These are phyloP conservation scores for Falciphora oryzae DNA, from an alignment of 2,329 filamentous ascomycete genomes.

Conservation along the genomic window DNA sequence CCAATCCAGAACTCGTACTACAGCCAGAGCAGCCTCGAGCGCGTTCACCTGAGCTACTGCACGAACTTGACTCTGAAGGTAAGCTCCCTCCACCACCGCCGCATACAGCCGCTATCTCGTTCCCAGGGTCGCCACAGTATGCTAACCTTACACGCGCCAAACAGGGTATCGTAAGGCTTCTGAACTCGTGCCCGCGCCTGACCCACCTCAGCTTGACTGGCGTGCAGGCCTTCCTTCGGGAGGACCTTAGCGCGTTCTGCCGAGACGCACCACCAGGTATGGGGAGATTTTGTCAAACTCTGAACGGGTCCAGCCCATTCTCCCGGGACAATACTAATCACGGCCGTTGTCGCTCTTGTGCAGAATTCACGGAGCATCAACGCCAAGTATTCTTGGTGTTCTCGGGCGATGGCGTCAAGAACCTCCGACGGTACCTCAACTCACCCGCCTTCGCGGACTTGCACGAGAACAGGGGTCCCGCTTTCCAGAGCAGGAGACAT, in stretches of 20 bases:
- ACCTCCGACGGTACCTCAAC: slow-evolving; percentile 75
- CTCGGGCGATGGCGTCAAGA: slow-evolving; percentile 75
- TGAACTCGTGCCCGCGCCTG: slow-evolving; percentile 86
- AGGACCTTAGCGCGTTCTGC: slow-evolving; percentile 81
- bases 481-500: slow-evolving; percentile 14
- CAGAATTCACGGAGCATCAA: slow-evolving; percentile 93
- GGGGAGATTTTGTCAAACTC: slow-evolving; percentile 15
- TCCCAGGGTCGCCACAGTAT: background rate
- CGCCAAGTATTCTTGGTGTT: slow-evolving; percentile 97
- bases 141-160: background rate
- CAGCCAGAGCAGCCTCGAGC: slow-evolving; percentile 66
- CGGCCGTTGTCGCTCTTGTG: background rate
- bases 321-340: background rate
- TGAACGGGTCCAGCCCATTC: background rate
- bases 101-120: no score
- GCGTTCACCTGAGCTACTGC: slow-evolving; percentile 96
- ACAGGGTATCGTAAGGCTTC: slow-evolving; percentile 80
- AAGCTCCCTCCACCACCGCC: slow-evolving; percentile 28
- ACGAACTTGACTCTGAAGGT: slow-evolving; percentile 76
- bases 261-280: slow-evolving; percentile 72
- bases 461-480: slow-evolving; percentile 25
- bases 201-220: slow-evolving; percentile 94
- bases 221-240: slow-evolving; percentile 80
- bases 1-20: slow-evolving; percentile 47
- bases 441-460: slow-evolving; percentile 40